phyloP scores from a whole-genome alignment of 2,329 filamentous ascomycete genomes.

The Chalara sp. region DNA sequence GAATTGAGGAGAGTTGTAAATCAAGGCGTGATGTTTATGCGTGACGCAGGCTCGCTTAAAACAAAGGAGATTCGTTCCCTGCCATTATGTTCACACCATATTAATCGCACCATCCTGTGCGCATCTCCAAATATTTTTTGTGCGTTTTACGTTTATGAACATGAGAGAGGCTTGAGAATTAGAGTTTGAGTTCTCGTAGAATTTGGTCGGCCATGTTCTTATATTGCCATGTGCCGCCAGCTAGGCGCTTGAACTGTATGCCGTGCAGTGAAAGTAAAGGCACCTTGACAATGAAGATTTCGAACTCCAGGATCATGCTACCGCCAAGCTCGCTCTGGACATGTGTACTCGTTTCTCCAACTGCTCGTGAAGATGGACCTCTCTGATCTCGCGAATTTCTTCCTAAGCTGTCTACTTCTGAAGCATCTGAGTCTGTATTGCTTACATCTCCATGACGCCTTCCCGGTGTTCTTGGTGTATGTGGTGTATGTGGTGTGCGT shows the following conservation, averaged over 20 bases:
- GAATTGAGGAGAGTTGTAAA: too few species aligned
- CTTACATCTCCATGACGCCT: slow-evolving; percentile 52
- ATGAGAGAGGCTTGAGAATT: neutral
- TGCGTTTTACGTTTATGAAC: too few species aligned
- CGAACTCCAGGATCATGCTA: slow-evolving; percentile 80
- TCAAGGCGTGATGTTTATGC: too few species aligned
- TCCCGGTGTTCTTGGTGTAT: slow-evolving; percentile 38
- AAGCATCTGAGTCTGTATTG: slow-evolving; percentile 82
- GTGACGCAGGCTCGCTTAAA: too few species aligned
- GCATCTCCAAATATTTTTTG: too few species aligned
- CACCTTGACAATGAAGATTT: slow-evolving; percentile 97
- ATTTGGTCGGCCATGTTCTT: slow-evolving; percentile 98
- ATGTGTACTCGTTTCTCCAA: slow-evolving; percentile 85
- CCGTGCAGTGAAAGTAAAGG: slow-evolving; percentile 88
- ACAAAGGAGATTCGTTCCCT: too few species aligned
- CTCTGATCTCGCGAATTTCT: slow-evolving; percentile 44
- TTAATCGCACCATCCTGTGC: too few species aligned
- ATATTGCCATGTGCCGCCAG: slow-evolving; percentile 96
- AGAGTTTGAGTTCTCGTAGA: slow-evolving; percentile 76
- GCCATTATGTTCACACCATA: too few species aligned
- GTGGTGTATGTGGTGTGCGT: slow-evolving; percentile 32
- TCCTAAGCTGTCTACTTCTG: slow-evolving; percentile 61
- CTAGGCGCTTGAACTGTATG: slow-evolving; percentile 95
- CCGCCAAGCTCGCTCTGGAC: slow-evolving; percentile 85
- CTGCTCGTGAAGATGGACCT: slow-evolving; percentile 49